Evolutionary conservation across 2,329 filamentous ascomycete species (phyloP), one percentile per base, ranked within the genome.

Genomic region (Apiospora arundinis): DNA sequence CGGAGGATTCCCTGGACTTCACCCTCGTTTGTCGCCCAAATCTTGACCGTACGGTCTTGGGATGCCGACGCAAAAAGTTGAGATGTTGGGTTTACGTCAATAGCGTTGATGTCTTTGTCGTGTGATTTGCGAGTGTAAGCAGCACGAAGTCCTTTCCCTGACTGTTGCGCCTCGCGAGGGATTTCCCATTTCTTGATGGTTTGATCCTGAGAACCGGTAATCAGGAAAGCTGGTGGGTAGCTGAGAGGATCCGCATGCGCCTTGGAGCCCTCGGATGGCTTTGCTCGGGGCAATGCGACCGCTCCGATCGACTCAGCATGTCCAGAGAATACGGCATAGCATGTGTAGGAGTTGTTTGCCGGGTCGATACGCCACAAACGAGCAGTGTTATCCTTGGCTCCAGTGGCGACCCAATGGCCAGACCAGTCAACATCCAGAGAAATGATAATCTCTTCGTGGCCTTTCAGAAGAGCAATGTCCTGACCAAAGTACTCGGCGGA

Each of bases 41-140:
- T 96, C 84, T 98, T 99, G 75, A 98, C 95, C 0, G 94, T 97
- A 75, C 95, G 93, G 81, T 99, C 96, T 82, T 99, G 96, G 6
- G 95, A 98, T 42, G 96, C 95, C 0, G 96, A 98, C 3, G 95
- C 97, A 78, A 99, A 98, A 0, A 98, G 83, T n/a, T 91, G 89
- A 5, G 90, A 90, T 1, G 89, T 87, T 28, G 91, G 88, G 74
- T 95, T 93, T 14, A 96, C 87, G 74, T 97, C 94, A 68, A 99
- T 89, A 2, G 96, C 95, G 77, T 99, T 99, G 82, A 99, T 99
- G 76, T 99, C 96, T 80, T 99, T 99, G 79, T 99, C 96, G 82
- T 99, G 96, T 0, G 96, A 96, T 82, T 98, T 97, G 71, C 96
- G 90, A 0, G 96, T 98, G 81, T 93, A 99, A 5, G 91, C 83